Evolutionary conservation across 2,329 filamentous ascomycete genomes (phyloP).

Genomic region (Westerdykella ornata): DNA sequence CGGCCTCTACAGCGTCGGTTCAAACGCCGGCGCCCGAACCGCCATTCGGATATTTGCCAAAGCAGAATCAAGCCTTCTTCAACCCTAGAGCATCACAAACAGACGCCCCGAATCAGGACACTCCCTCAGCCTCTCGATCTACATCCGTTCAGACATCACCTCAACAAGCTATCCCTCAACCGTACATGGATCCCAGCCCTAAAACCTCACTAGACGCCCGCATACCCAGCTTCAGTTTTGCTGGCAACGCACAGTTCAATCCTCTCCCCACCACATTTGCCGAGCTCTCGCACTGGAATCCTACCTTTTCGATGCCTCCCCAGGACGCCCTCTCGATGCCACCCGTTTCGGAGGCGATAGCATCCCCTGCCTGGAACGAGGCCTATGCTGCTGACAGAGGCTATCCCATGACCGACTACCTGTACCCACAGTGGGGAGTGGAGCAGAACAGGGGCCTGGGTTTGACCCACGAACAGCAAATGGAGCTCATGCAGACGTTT

Average conservation of each 20-base stretch:
- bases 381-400: constrained; percentile 31
- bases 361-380: constrained; percentile 31
- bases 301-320: constrained; percentile 30
- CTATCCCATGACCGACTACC: constrained; percentile 37
- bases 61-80: constrained; percentile 27
- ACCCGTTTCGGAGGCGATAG: constrained; percentile 15
- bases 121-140: constrained; percentile 14
- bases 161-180: constrained; percentile 17
- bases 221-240: constrained; percentile 26
- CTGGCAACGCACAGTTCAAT: constrained; percentile 26
- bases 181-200: constrained; percentile 25
- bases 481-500: constrained; percentile 73
- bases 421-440: constrained; percentile 55
- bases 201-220: constrained; percentile 25
- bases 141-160: constrained; percentile 22
- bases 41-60: constrained; percentile 35
- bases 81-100: constrained; percentile 19
- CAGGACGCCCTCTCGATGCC: constrained; percentile 25
- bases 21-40: constrained; percentile 33
- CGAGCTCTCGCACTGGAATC: constrained; percentile 34
- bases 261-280: constrained; percentile 33
- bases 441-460: constrained; percentile 32
- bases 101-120: constrained; percentile 14
- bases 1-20: constrained; percentile 34
- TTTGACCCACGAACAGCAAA: constrained; percentile 72